phyloP scores from a whole-genome alignment of 805 yeast genomes.

The Citeromyces matritensis region DNA sequence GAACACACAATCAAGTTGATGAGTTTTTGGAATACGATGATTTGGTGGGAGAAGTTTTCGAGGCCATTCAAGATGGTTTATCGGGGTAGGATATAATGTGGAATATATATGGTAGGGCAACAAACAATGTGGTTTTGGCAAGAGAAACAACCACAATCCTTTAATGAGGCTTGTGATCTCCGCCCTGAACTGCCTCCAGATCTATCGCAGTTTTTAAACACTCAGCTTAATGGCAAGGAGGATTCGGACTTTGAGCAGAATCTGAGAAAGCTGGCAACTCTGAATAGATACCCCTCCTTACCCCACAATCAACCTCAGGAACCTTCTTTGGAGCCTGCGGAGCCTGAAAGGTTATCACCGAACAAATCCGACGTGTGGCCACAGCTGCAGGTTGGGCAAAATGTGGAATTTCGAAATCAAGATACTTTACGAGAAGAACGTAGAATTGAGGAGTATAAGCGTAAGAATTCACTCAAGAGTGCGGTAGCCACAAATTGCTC shows the following conservation, averaged over 20 bases:
- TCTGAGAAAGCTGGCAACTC: constrained; percentile 7
- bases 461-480: constrained; percentile 12
- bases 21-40: constrained; percentile 7
- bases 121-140: background rate
- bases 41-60: constrained; percentile 17
- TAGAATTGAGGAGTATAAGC: constrained; percentile 12
- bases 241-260: no score
- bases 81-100: background rate
- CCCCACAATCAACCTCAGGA: constrained; percentile 2
- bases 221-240: background rate
- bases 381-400: background rate
- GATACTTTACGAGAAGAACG: constrained; percentile 5
- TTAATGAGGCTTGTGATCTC: background rate
- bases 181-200: background rate
- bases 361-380: background rate
- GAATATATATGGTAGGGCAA: no score
- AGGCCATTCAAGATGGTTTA: constrained; percentile 11
- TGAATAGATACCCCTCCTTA: constrained; percentile 1
- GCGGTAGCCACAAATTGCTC: constrained; percentile 16
- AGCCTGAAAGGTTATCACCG: background rate
- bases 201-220: background rate
- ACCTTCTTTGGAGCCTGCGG: background rate
- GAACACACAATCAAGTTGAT: background rate
- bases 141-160: background rate
- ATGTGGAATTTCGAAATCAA: constrained; percentile 3